phyloP scores from a whole-genome alignment of 768 basidiomycete genomes.

The Collybia sordida region DNA sequence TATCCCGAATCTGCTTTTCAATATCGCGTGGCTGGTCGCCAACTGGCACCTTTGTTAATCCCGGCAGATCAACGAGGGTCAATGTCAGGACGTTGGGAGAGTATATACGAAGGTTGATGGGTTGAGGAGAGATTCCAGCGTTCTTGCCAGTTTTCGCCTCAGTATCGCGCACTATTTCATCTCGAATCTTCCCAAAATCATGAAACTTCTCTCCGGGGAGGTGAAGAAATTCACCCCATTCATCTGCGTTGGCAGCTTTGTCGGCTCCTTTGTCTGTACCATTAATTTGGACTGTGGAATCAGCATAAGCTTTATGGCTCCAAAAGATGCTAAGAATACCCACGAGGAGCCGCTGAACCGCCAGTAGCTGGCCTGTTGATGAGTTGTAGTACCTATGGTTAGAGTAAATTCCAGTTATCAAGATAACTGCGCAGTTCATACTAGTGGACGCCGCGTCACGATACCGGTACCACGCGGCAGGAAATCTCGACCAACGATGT shows the following conservation, averaged over 20 bases:
- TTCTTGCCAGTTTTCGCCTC: slow-evolving; percentile 99
- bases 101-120: slow-evolving; percentile 97
- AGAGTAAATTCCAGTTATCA: slow-evolving; percentile 4
- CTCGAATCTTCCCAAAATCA: slow-evolving; percentile 96
- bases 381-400: slow-evolving; percentile 81
- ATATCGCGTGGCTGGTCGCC: slow-evolving; percentile 97
- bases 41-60: slow-evolving; percentile 92
- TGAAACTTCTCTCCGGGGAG: slow-evolving; percentile 97
- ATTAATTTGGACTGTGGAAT: slow-evolving; percentile 37
- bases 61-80: slow-evolving; percentile 96
- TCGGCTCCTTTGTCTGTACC: slow-evolving; percentile 55
- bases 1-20: slow-evolving; percentile 95
- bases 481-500: slow-evolving; percentile 98
- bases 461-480: slow-evolving; percentile 98
- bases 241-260: slow-evolving; percentile 84
- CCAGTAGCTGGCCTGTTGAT: slow-evolving; percentile 75
- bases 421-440: slow-evolving; percentile 33
- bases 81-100: slow-evolving; percentile 97
- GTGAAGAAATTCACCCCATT: slow-evolving; percentile 99
- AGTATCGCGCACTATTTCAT: slow-evolving; percentile 95
- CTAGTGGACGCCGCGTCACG: slow-evolving; percentile 94
- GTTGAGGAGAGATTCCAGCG: slow-evolving; percentile 94
- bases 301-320: slow-evolving; percentile 6
- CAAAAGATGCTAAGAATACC: slow-evolving; percentile 17
- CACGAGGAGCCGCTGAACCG: slow-evolving; percentile 39